Percentiles rank a stretch among this genome's conserved stretches.
These are phyloP conservation scores for Ganoderma leucocontextum DNA, from an alignment of 1,284 basidiomycete genomes.

Conservation along the genomic window DNA sequence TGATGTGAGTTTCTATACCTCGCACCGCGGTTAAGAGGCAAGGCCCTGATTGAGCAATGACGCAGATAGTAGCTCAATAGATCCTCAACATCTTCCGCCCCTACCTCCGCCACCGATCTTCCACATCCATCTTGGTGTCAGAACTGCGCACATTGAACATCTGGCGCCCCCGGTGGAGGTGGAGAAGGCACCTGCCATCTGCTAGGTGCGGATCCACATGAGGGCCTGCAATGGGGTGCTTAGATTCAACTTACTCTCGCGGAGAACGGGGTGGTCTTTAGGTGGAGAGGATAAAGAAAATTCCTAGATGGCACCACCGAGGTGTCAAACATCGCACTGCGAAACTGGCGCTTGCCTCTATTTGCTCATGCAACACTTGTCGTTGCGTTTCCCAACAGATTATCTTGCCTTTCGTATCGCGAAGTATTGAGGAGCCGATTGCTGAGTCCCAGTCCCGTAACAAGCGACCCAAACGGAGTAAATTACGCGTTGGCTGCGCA, in stretches of 20 bases:
- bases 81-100: not conserved
- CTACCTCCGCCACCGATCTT: constrained; percentile 6
- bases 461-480: too few species aligned
- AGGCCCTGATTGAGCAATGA: not conserved
- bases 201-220: not conserved
- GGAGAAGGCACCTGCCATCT: not conserved
- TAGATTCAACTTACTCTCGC: not conserved
- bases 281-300: not conserved
- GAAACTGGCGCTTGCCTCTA: not conserved
- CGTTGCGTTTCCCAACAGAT: not conserved
- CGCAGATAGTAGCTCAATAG: not conserved
- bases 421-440: not conserved
- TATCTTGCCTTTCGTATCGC: not conserved
- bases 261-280: not conserved
- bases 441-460: too few species aligned
- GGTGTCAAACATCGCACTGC: not conserved
- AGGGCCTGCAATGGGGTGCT: not conserved
- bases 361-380: not conserved
- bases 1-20: not conserved
- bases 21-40: constrained; percentile 1
- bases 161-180: not conserved
- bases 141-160: not conserved
- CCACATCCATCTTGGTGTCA: not conserved
- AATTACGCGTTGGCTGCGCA: too few species aligned
- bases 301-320: not conserved